These are phyloP conservation scores for Bipolaris gigantea DNA, from an alignment of 2,329 filamentous ascomycete genomes.

Conservation along the genomic window DNA sequence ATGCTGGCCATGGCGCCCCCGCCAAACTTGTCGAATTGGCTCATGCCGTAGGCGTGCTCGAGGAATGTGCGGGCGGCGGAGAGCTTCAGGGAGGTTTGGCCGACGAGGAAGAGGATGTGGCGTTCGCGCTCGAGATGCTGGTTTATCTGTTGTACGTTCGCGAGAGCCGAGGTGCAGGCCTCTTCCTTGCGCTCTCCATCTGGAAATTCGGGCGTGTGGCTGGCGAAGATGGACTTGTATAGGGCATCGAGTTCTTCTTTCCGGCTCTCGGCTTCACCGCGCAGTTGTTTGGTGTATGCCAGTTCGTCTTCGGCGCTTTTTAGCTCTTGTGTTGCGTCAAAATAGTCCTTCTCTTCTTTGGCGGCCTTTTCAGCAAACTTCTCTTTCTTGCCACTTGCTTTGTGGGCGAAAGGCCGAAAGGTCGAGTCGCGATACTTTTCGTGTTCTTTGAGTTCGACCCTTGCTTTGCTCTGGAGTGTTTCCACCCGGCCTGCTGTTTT, in stretches of 20 bases:
- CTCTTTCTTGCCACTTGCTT: constrained; percentile 33
- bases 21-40: constrained; percentile 53
- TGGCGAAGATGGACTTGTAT: constrained; percentile 39
- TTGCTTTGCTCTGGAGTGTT: constrained; percentile 23
- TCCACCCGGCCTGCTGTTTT: constrained; percentile 21
- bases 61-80: constrained; percentile 25
- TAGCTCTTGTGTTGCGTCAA: constrained; percentile 38
- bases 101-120: constrained; percentile 31
- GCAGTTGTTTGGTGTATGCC: constrained; percentile 27
- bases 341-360: constrained; percentile 42
- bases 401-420: constrained; percentile 38
- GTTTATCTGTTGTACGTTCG: constrained; percentile 15
- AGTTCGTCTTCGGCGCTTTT: constrained; percentile 39
- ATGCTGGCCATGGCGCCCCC: constrained; percentile 55
- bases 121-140: constrained; percentile 28
- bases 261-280: constrained; percentile 27
- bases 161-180: constrained; percentile 19
- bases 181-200: constrained; percentile 37
- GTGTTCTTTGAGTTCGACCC: constrained; percentile 33
- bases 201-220: constrained; percentile 37
- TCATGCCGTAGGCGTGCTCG: constrained; percentile 29
- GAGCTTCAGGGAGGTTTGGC: constrained; percentile 27
- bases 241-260: constrained; percentile 29
- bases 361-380: constrained; percentile 37
- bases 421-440: constrained; percentile 41